A percentile compares a stretch with the other conserved stretches of the same genome.
These are phyloP conservation scores for Fraxinus sp. DNA, from an alignment of 305 asterid genomes.

Conservation along the genomic window DNA sequence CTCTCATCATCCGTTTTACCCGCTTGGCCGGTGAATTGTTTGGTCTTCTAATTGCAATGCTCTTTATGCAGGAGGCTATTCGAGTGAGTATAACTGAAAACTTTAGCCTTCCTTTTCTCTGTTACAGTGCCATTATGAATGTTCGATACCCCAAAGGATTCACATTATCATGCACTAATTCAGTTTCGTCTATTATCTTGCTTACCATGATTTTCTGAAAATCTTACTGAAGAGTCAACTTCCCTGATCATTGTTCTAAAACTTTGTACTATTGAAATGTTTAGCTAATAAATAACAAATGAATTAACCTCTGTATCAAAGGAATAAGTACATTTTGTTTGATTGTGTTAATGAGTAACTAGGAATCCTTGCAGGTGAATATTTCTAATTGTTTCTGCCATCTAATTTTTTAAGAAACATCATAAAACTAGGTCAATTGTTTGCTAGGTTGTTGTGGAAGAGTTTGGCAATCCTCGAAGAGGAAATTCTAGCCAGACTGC, in stretches of 20 bases:
- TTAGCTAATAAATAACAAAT: not conserved
- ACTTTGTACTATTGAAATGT: not conserved
- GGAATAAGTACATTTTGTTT: not conserved
- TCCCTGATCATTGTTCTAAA: not conserved
- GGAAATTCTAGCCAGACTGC: slow-evolving; percentile 56
- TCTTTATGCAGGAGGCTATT: slow-evolving; percentile 96
- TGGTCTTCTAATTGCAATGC: slow-evolving; percentile 94
- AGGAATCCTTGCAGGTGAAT: not conserved
- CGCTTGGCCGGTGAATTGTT: slow-evolving; percentile 95
- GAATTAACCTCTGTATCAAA: not conserved
- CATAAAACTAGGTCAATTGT: slow-evolving; percentile 10
- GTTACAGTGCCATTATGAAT: not conserved
- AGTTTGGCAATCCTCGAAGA: slow-evolving; percentile 76
- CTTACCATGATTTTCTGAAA: not conserved
- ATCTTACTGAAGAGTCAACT: not conserved
- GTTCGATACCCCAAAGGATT: not conserved
- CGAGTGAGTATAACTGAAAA: slow-evolving; percentile 52
- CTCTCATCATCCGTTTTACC: slow-evolving; percentile 85
- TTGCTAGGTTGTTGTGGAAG: slow-evolving; percentile 85
- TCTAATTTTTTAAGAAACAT: slow-evolving; percentile 1
- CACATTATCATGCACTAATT: not conserved
- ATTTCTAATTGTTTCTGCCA: not conserved
- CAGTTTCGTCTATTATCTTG: not conserved
- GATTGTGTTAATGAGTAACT: not conserved
- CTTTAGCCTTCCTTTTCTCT: slow-evolving; percentile 5